A percentile compares a stretch with the other conserved stretches of the same genome.
Conservation (phyloP, 176 grass and related monocot species). For the Eremochloa ophiuroides region DNA sequence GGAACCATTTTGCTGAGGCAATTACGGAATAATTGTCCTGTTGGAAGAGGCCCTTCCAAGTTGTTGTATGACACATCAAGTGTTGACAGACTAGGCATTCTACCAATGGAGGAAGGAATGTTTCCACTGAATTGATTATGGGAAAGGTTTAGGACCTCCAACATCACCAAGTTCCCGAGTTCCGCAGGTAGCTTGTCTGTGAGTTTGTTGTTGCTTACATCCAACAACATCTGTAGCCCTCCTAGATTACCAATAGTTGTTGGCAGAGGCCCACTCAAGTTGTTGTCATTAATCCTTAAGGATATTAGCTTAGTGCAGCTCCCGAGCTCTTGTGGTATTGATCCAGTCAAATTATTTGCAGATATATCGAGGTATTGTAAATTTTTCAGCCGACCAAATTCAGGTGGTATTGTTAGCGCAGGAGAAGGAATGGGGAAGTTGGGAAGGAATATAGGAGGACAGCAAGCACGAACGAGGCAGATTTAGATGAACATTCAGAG, state of each 20-base stretch:
- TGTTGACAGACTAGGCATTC: slow-evolving; percentile 19
- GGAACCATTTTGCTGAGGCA: too few relatives aligned
- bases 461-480: too few relatives aligned
- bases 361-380: slow-evolving; percentile 14
- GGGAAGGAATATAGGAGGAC: too few relatives aligned
- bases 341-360: neutral
- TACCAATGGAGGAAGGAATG: neutral
- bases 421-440: too few relatives aligned
- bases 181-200: neutral
- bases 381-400: neutral
- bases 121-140: slow-evolving; percentile 30
- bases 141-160: slow-evolving; percentile 37
- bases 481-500: too few relatives aligned
- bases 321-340: neutral
- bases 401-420: neutral
- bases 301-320: neutral
- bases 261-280: slow-evolving; percentile 26
- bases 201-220: slow-evolving; percentile 34
- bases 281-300: neutral
- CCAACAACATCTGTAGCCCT: neutral
- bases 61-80: slow-evolving; percentile 45
- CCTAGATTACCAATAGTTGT: slow-evolving; percentile 15
- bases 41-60: too few relatives aligned
- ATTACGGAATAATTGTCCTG: too few relatives aligned
- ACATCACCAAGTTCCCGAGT: neutral